Evolutionary conservation across 169 alveolate genomes (phyloP).

Genomic region (Cryptosporidium tyzzeri): DNA sequence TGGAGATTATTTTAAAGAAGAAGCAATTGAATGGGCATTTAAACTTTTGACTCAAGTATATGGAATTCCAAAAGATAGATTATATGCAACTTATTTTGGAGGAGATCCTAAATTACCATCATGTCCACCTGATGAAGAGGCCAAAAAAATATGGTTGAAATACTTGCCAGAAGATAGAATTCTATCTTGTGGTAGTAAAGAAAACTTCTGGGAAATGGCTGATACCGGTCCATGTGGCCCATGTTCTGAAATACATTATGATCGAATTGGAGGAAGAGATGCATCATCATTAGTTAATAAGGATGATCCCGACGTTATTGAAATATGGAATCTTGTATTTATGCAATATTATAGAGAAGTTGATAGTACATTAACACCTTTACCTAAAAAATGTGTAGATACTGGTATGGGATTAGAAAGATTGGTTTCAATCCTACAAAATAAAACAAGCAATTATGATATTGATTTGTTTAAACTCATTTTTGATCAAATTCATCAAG

Average conservation of each 20-base stretch:
- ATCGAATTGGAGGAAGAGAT: conserved; percentile 90
- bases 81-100: conserved; percentile 94
- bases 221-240: conserved; percentile 98
- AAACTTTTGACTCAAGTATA: conserved; percentile 90
- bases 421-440: conserved; percentile 88
- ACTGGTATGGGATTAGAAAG: conserved; percentile 97
- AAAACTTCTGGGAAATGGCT: conserved; percentile 97
- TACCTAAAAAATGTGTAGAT: conserved; percentile 93
- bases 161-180: conserved; percentile 84
- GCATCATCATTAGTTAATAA: conserved; percentile 90
- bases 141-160: conserved; percentile 89
- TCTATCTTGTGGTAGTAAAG: conserved; percentile 90
- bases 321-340: conserved; percentile 95
- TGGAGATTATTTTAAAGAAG: conserved; percentile 94
- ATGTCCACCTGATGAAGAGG: conserved; percentile 90
- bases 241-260: conserved; percentile 95
- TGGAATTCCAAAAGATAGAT: conserved; percentile 84
- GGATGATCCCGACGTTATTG: conserved; percentile 94
- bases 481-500: conserved; percentile 85
- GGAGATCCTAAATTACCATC: conserved; percentile 91
- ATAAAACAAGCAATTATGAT: conserved; percentile 89
- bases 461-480: conserved; percentile 91
- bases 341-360: conserved; percentile 93
- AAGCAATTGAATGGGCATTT: conserved; percentile 94
- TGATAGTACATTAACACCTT: conserved; percentile 86